phyloP scores from a whole-genome alignment of 345 rosid species.

The Toxicodendron radicans region DNA sequence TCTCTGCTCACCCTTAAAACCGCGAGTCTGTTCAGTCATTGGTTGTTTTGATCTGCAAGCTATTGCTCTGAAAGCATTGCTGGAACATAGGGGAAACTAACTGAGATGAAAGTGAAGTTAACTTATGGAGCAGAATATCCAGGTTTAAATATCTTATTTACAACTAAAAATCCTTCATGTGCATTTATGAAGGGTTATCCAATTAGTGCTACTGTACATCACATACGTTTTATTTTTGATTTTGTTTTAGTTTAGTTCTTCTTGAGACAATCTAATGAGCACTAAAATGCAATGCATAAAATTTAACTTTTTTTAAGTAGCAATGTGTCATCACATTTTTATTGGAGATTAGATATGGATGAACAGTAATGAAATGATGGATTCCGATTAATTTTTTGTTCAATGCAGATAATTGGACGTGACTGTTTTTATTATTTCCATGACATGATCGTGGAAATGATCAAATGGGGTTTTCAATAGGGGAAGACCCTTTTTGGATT shows the following conservation, averaged over 20 bases:
- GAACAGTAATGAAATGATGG: conserved; percentile 4
- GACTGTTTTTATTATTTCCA: conserved; percentile 86
- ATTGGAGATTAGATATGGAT: background rate
- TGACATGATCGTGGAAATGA: conserved; percentile 94
- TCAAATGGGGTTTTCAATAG: conserved; percentile 92
- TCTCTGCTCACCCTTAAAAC: background rate
- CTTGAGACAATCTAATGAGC: background rate
- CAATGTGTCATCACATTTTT: conserved; percentile 3
- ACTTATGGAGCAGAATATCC: background rate
- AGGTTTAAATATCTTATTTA: background rate
- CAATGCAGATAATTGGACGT: conserved; percentile 70
- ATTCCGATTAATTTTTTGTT: conserved; percentile 6
- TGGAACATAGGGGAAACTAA: background rate
- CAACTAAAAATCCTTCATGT: background rate
- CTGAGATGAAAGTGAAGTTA: too few species aligned
- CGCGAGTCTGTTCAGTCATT: background rate
- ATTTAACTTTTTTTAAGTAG: background rate
- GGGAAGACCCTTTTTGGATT: conserved; percentile 93
- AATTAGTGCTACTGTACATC: background rate
- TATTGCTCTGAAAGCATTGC: background rate
- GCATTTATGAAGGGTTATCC: background rate
- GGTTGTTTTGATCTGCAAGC: background rate
- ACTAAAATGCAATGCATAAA: background rate
- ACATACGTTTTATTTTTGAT: too few species aligned
- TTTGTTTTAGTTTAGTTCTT: background rate